Percentiles rank a stretch among this genome's conserved stretches.
phyloP scores from a whole-genome alignment of 2,329 filamentous ascomycete genomes.

The Fusarium beomiforme region DNA sequence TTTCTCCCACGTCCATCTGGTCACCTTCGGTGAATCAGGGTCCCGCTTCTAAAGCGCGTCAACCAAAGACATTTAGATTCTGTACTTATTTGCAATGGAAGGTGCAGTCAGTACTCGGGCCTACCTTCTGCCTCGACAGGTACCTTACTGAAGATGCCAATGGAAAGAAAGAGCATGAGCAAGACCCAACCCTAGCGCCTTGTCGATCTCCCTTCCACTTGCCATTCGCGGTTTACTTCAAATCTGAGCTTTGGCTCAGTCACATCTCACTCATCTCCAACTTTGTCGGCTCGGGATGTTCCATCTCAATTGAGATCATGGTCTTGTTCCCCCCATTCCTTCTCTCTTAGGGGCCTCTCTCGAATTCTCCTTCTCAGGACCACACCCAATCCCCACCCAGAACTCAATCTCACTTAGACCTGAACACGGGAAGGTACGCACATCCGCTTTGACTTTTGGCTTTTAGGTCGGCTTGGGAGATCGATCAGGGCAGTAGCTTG shows the following conservation, averaged over 20 bases:
- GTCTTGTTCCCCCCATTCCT: constrained; percentile 6
- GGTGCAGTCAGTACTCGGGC: constrained; percentile 13
- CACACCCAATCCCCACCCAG: not conserved
- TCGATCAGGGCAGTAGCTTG: constrained; percentile 19
- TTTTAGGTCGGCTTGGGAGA: constrained; percentile 1
- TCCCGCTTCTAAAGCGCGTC: constrained; percentile 10
- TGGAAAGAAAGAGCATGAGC: constrained; percentile 19
- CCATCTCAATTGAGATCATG: constrained; percentile 15
- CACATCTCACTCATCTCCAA: constrained; percentile 4
- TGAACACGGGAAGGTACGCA: constrained; percentile 5
- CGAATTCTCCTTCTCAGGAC: not conserved
- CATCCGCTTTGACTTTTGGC: constrained; percentile 7
- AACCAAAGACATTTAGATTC: not conserved
- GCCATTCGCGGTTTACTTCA: constrained; percentile 25
- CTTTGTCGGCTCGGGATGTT: not conserved
- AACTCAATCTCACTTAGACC: not conserved
- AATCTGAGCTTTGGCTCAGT: not conserved
- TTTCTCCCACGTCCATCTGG: constrained; percentile 6
- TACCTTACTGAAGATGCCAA: constrained; percentile 31
- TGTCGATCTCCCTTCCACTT: constrained; percentile 35
- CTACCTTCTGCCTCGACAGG: constrained; percentile 7
- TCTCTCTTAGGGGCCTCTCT: not conserved
- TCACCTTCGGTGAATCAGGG: constrained; percentile 25
- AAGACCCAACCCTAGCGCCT: constrained; percentile 37
- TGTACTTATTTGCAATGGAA: not conserved